These are phyloP conservation scores for Penicillium corylophilum DNA, from an alignment of 2,329 filamentous ascomycete genomes.

Conservation along the genomic window DNA sequence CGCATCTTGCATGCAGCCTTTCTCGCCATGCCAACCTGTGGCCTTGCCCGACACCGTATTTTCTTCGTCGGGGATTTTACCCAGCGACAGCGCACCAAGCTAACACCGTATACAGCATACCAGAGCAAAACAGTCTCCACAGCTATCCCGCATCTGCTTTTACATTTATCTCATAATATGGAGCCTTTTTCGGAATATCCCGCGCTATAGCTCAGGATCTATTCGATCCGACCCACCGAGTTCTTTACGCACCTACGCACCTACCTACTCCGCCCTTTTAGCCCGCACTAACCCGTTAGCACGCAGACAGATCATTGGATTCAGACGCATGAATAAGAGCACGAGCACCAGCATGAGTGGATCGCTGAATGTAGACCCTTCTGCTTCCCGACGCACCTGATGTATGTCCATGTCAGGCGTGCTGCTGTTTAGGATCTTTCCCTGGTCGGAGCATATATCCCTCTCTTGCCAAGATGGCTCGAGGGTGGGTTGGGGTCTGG, in stretches of 20 bases:
- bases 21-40: background rate
- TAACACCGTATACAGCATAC: background rate
- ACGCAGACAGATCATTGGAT: background rate
- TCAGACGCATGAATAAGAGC: background rate
- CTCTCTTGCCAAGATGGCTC: conserved; percentile 1
- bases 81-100: background rate
- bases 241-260: conserved; percentile 5
- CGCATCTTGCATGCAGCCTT: background rate
- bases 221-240: background rate
- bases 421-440: background rate
- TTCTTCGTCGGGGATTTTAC: background rate
- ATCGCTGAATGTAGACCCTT: background rate
- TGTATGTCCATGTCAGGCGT: conserved; percentile 12
- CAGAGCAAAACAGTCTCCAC: background rate
- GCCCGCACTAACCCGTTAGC: background rate
- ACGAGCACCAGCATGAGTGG: conserved; percentile 6
- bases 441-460: background rate
- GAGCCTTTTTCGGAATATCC: background rate
- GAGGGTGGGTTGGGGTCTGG: background rate
- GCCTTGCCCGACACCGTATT: background rate
- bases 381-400: conserved; percentile 10
- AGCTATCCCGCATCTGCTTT: background rate
- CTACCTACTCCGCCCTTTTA: conserved; percentile 1
- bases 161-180: background rate
- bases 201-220: background rate